Evolutionary conservation across 1,284 basidiomycete species (phyloP).

Genomic region (Phylloporus sp.): DNA sequence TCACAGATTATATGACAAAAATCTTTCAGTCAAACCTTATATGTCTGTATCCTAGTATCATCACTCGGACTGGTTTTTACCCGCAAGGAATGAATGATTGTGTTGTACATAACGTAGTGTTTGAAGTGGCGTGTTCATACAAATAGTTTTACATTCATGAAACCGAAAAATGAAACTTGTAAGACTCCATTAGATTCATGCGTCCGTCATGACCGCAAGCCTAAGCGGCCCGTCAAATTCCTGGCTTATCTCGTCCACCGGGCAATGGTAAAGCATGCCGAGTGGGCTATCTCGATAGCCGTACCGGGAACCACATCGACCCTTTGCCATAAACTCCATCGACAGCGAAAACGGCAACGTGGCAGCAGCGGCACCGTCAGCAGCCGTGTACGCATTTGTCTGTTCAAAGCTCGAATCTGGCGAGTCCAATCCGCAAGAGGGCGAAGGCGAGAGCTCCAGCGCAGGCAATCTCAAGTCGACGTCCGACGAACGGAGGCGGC

Average conservation of each 20-base stretch:
- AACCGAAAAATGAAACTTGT: neutral
- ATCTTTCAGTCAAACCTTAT: slow-evolving; percentile 25
- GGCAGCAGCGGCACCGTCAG: neutral
- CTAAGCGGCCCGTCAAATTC: slow-evolving; percentile 7
- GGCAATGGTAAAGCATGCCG: slow-evolving; percentile 9
- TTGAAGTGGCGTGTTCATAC: slow-evolving; percentile 9
- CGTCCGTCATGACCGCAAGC: slow-evolving; percentile 7
- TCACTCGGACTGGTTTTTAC: slow-evolving; percentile 30
- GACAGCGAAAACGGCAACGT: slow-evolving; percentile 2
- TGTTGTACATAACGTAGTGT: slow-evolving; percentile 30
- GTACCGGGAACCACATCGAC: slow-evolving; percentile 3
- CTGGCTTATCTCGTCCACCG: slow-evolving; percentile 14
- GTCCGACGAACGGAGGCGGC: slow-evolving; percentile 1
- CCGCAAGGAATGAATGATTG: slow-evolving; percentile 30
- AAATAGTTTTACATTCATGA: slow-evolving; percentile 1
- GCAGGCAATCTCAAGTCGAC: neutral
- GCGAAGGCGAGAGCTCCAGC: neutral
- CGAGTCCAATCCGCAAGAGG: neutral
- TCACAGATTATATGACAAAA: slow-evolving; percentile 34
- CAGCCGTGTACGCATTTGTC: neutral
- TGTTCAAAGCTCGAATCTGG: slow-evolving; percentile 8
- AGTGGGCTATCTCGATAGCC: slow-evolving; percentile 3
- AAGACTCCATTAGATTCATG: neutral
- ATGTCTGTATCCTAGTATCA: slow-evolving; percentile 35
- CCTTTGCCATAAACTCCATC: neutral